Evolutionary conservation across 768 basidiomycete species (phyloP), one percentile per base, ranked within the genome.

Genomic region (Mycena rosella): DNA sequence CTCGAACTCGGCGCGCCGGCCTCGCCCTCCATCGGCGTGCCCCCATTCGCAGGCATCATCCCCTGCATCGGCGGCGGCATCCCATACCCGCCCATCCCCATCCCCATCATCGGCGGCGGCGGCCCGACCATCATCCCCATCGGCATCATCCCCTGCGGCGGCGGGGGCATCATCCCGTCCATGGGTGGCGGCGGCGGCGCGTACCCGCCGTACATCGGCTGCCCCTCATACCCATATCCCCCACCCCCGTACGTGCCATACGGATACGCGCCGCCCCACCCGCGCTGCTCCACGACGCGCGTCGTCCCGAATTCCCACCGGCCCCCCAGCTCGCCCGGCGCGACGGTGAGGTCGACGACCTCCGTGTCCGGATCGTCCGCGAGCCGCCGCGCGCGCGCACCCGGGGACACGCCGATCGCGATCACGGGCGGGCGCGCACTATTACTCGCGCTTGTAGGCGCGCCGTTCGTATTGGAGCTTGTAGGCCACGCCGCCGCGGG

Each of bases 261-360:
- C 42, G 49, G 36, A 54, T 30, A 42, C 49, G 18, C 30, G 20
- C 42, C 42, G 6, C n/a, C n/a, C n/a, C 26, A 36, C 48, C 26
- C 53, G 30, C 38, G 18, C 40, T n/a, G 29, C 30, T 51, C 63
- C 9, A 26, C 59, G 38, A 45, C 64, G 27, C 64, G 42, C 45
- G 65, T 71, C 59, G 70, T 71, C 5, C 70, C 70, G 48, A 71
- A 71, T 54, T 71, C 70, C 66, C 66, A 71, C 49, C 26, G 44
- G 5, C 48, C 65, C 1, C 62, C 61, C 9, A 53, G 24, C 26
- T 34, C 60, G 10, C 22, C 61, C 22, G 53, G 44, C 49, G 60
- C 42, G 11, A 67, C 42, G 36, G 65, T 63, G 18, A 57, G 48
- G 27, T 71, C 70, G 18, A 67, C 38, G 11, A 71, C 58, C 45